These are phyloP conservation scores for Rostrohypoxylon terebratum DNA, from an alignment of 495 filamentous ascomycete species.

Conservation along the genomic window DNA sequence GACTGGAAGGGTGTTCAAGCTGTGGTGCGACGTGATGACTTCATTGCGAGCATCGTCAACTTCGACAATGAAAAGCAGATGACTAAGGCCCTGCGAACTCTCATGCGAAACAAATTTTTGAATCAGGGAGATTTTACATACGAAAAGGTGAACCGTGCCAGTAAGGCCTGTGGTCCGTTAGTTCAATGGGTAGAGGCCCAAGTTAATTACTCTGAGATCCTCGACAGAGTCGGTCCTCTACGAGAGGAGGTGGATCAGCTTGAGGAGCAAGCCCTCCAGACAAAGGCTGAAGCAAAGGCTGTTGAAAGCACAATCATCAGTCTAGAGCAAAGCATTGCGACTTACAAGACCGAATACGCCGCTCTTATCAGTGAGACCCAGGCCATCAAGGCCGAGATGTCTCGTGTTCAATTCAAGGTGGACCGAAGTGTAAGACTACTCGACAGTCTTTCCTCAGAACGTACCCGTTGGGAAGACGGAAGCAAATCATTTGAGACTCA, in stretches of 20 bases:
- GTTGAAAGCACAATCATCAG: constrained; percentile 86
- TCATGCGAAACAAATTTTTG: constrained; percentile 93
- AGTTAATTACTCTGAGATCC: constrained; percentile 95
- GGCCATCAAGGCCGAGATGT: constrained; percentile 97
- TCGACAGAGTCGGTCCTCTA: constrained; percentile 93
- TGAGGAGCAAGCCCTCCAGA: constrained; percentile 89
- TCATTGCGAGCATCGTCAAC: constrained; percentile 97
- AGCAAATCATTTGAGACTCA: constrained; percentile 98
- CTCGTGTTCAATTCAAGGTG: constrained; percentile 95
- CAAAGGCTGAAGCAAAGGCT: constrained; percentile 91
- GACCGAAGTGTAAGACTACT: constrained; percentile 94
- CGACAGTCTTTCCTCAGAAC: constrained; percentile 93
- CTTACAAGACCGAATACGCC: constrained; percentile 98
- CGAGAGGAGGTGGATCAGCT: constrained; percentile 89
- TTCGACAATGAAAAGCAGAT: constrained; percentile 97
- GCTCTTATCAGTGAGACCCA: constrained; percentile 96
- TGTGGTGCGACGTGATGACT: constrained; percentile 90
- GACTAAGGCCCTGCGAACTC: constrained; percentile 81
- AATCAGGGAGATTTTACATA: constrained; percentile 95
- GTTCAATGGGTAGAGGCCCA: constrained; percentile 98
- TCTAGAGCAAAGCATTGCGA: constrained; percentile 90
- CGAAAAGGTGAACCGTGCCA: constrained; percentile 93
- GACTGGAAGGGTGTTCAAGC: constrained; percentile 92
- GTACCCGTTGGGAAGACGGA: constrained; percentile 91
- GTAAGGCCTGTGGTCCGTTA: constrained; percentile 94